A percentile compares a stretch with the other conserved stretches of the same genome.
These are phyloP conservation scores for Tylopilus subfusipes DNA, from an alignment of 768 basidiomycete species.

Conservation along the genomic window DNA sequence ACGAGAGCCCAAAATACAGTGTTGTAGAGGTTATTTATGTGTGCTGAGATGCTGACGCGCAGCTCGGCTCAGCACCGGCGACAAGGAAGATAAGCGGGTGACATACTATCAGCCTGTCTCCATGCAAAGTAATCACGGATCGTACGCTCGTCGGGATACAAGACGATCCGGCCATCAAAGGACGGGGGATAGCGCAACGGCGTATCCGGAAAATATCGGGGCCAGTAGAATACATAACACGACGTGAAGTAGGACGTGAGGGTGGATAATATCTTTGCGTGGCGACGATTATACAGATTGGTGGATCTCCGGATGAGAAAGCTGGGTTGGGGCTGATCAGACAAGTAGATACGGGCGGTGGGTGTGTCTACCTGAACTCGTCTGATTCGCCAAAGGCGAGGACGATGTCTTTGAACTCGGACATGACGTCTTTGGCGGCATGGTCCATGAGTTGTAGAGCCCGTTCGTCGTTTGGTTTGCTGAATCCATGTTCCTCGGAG, in stretches of 20 bases:
- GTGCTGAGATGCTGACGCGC: slow-evolving; percentile 52
- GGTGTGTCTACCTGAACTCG: slow-evolving; percentile 73
- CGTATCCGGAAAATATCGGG: slow-evolving; percentile 67
- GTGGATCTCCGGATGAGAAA: slow-evolving; percentile 81
- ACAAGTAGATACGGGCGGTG: neutral
- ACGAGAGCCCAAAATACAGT: slow-evolving; percentile 95
- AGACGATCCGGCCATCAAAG: slow-evolving; percentile 85
- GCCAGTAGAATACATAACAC: slow-evolving; percentile 85
- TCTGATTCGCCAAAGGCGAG: slow-evolving; percentile 96
- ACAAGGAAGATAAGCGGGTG: neutral
- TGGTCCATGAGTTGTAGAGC: slow-evolving; percentile 91
- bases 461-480: slow-evolving; percentile 87
- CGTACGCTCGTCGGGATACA: slow-evolving; percentile 71
- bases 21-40: slow-evolving; percentile 98
- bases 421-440: slow-evolving; percentile 79
- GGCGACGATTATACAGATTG: slow-evolving; percentile 77
- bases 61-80: slow-evolving; percentile 13
- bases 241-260: slow-evolving; percentile 89
- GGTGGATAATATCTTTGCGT: slow-evolving; percentile 81
- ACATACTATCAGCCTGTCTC: slow-evolving; percentile 93
- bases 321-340: slow-evolving; percentile 38
- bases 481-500: slow-evolving; percentile 76
- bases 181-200: slow-evolving; percentile 80
- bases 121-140: slow-evolving; percentile 93
- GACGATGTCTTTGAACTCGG: slow-evolving; percentile 76